Evolutionary conservation across 1,284 basidiomycete genomes (phyloP).

Genomic region (Peniophora sp.): DNA sequence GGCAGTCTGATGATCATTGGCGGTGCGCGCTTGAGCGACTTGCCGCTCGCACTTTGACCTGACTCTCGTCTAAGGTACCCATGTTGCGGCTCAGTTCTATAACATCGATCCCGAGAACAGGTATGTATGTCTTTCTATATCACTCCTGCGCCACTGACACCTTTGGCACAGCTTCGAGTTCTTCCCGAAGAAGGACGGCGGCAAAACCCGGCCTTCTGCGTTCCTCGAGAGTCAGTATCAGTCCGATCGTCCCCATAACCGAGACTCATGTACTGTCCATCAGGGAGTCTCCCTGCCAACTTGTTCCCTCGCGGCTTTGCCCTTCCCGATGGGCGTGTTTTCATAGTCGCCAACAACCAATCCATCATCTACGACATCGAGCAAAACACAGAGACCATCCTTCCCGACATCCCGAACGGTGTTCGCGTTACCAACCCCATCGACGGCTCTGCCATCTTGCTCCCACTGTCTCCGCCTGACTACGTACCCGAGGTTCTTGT

Average conservation of each 20-base stretch:
- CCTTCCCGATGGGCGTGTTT: constrained; percentile 30
- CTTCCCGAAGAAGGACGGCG: constrained; percentile 42
- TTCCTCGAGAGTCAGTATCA: constrained; percentile 28
- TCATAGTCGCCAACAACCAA: constrained; percentile 40
- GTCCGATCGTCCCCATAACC: not conserved
- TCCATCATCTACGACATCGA: constrained; percentile 34
- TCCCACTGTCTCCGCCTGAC: constrained; percentile 32
- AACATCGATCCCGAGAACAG: constrained; percentile 37
- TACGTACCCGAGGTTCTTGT: constrained; percentile 35
- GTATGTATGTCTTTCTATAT: constrained; percentile 11
- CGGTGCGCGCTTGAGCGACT: constrained; percentile 28
- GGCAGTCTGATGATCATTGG: constrained; percentile 34
- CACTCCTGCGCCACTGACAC: too few relatives aligned
- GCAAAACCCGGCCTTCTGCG: constrained; percentile 32
- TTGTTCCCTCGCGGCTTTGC: constrained; percentile 12
- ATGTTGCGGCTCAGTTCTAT: constrained; percentile 27
- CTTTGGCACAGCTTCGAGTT: constrained; percentile 25
- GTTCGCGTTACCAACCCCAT: constrained; percentile 29
- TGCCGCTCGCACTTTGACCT: constrained; percentile 38
- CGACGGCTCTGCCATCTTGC: constrained; percentile 30
- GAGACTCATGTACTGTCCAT: not conserved
- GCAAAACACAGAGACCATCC: constrained; percentile 25
- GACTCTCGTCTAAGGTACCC: constrained; percentile 22
- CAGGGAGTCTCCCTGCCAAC: too few relatives aligned
- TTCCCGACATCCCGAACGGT: constrained; percentile 37